Evolutionary conservation across 2,329 filamentous ascomycete genomes (phyloP).

Genomic region (Simplicillium aogashimaense): DNA sequence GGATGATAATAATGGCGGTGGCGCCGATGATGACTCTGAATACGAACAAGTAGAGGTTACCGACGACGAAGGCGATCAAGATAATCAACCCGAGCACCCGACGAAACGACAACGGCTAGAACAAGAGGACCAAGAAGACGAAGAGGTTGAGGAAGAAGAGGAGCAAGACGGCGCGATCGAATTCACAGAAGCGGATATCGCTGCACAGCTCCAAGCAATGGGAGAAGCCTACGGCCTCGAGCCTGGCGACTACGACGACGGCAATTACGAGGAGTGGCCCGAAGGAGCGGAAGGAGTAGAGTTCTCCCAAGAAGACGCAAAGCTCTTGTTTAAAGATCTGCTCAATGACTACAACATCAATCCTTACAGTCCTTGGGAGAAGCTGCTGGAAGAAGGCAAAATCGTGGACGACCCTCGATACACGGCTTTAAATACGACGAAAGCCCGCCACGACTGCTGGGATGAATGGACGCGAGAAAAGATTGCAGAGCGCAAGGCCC

Average conservation of each 20-base stretch:
- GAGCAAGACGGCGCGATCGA: slow-evolving; percentile 51
- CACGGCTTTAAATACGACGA: slow-evolving; percentile 72
- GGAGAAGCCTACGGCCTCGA: slow-evolving; percentile 74
- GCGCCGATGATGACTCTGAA: slow-evolving; percentile 50
- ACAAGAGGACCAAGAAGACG: slow-evolving; percentile 45
- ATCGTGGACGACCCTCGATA: slow-evolving; percentile 83
- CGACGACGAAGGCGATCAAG: slow-evolving; percentile 37
- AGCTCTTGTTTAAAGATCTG: slow-evolving; percentile 72
- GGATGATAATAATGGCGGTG: slow-evolving; percentile 10
- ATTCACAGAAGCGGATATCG: slow-evolving; percentile 91
- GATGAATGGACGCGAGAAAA: slow-evolving; percentile 73
- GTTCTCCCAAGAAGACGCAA: slow-evolving; percentile 66
- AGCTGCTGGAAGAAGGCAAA: slow-evolving; percentile 69
- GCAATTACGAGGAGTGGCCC: slow-evolving; percentile 49
- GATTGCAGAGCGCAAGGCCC: slow-evolving; percentile 62
- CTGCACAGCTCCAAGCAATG: slow-evolving; percentile 84
- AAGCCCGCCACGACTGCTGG: slow-evolving; percentile 71
- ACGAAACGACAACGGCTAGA: slow-evolving; percentile 55
- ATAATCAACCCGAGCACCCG: slow-evolving; percentile 27
- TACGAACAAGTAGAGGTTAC: slow-evolving; percentile 64
- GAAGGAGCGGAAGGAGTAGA: slow-evolving; percentile 62
- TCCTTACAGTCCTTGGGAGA: slow-evolving; percentile 89
- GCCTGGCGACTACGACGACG: slow-evolving; percentile 65
- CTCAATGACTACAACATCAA: slow-evolving; percentile 74
- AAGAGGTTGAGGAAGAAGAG: slow-evolving; percentile 40